A percentile compares a stretch with the other conserved stretches of the same genome.
phyloP scores from a whole-genome alignment of 805 yeast species.

The Wickerhamiella nectarea region DNA sequence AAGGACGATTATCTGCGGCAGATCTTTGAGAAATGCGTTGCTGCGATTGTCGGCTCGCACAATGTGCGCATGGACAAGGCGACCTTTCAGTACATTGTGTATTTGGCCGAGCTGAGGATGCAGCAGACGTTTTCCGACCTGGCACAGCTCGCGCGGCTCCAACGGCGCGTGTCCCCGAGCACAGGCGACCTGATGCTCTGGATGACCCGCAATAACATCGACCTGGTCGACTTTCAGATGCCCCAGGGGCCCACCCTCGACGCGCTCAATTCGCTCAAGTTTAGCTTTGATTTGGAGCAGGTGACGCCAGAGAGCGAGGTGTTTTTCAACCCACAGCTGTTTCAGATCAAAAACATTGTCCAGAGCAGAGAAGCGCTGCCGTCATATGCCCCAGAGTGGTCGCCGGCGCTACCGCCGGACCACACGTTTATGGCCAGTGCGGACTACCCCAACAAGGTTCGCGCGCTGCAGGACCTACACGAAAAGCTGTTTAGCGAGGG shows the following conservation, averaged over 20 bases:
- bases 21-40: slow-evolving; percentile 20
- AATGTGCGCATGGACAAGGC: slow-evolving; percentile 15
- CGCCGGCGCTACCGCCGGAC: slow-evolving; percentile 87
- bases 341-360: slow-evolving; percentile 7
- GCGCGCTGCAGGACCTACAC: slow-evolving; percentile 59
- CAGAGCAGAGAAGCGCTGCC: slow-evolving; percentile 1
- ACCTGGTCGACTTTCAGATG: slow-evolving; percentile 21
- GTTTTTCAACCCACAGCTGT: slow-evolving; percentile 34
- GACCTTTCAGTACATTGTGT: slow-evolving; percentile 21
- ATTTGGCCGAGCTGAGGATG: slow-evolving; percentile 26
- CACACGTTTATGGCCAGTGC: slow-evolving; percentile 80
- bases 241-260: slow-evolving; percentile 17
- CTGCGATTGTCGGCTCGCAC: slow-evolving; percentile 16
- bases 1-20: slow-evolving; percentile 16
- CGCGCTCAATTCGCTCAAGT: slow-evolving; percentile 19
- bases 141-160: slow-evolving; percentile 22
- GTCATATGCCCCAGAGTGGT: slow-evolving; percentile 40
- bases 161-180: slow-evolving; percentile 26
- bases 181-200: slow-evolving; percentile 25
- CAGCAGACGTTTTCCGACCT: slow-evolving; percentile 20
- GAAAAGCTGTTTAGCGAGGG: slow-evolving; percentile 70
- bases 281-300: slow-evolving; percentile 24
- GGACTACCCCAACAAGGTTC: slow-evolving; percentile 42
- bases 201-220: slow-evolving; percentile 22
- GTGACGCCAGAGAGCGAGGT: slow-evolving; percentile 34